These are phyloP conservation scores for Ramaria rubella DNA, from an alignment of 768 basidiomycete species.

Conservation along the genomic window DNA sequence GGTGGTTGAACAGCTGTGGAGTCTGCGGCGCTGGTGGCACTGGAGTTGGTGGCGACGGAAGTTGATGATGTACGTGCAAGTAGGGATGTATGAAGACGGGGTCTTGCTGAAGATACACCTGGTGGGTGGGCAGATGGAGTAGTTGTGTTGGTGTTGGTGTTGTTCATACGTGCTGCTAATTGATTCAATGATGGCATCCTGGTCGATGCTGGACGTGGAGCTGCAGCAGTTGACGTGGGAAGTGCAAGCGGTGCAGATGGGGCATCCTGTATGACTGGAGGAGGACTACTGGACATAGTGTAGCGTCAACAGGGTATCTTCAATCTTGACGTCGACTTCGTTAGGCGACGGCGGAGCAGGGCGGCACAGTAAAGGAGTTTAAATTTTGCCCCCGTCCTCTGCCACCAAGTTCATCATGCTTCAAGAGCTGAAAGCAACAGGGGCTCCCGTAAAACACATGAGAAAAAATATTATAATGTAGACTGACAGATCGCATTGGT, in stretches of 20 bases:
- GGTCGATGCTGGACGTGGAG: not conserved
- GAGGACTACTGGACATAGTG: not conserved
- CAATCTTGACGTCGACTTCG: too few species aligned
- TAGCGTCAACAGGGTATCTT: not conserved
- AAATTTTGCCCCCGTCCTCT: too few species aligned
- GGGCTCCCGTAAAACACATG: too few species aligned
- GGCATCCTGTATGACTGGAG: not conserved
- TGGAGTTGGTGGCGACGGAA: slow-evolving; percentile 41
- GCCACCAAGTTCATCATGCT: too few species aligned
- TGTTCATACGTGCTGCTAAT: slow-evolving; percentile 67
- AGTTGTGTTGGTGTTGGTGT: slow-evolving; percentile 19
- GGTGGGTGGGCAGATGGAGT: slow-evolving; percentile 16
- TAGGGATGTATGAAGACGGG: slow-evolving; percentile 67
- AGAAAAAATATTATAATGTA: too few species aligned
- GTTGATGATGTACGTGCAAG: slow-evolving; percentile 51
- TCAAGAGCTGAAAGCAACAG: too few species aligned
- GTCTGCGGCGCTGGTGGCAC: slow-evolving; percentile 40
- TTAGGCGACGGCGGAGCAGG: too few species aligned
- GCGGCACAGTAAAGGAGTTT: too few species aligned
- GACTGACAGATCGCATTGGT: too few species aligned
- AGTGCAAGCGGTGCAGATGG: not conserved
- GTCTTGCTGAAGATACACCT: slow-evolving; percentile 34
- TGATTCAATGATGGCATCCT: slow-evolving; percentile 55
- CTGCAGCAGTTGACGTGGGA: not conserved
- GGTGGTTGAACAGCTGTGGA: slow-evolving; percentile 63